A percentile compares a stretch with the other conserved stretches of the same genome.
These are phyloP conservation scores for Colletotrichum sp. DNA, from an alignment of 2,329 filamentous ascomycete species.

Conservation along the genomic window DNA sequence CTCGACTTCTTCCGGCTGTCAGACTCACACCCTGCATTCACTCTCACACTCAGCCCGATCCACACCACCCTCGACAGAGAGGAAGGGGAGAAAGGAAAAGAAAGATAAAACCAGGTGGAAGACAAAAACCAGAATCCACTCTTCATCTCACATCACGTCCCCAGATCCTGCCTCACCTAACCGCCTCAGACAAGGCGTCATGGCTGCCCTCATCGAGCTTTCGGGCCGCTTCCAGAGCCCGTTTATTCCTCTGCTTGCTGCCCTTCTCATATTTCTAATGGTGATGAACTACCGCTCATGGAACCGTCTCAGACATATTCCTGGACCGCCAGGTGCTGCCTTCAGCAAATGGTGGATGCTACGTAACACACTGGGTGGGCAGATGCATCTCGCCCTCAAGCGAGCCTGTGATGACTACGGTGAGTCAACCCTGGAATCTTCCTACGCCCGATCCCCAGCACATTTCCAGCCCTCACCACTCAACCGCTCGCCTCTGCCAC, in stretches of 20 bases:
- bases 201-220: not conserved
- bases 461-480: not conserved
- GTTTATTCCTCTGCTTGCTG: not conserved
- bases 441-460: not conserved
- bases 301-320: constrained; percentile 38
- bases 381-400: constrained; percentile 25
- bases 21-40: not conserved
- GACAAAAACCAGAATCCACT: not conserved
- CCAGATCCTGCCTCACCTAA: not conserved
- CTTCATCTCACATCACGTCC: not conserved
- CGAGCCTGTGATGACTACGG: constrained; percentile 23
- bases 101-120: not conserved
- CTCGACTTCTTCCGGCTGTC: constrained; percentile 8
- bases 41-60: not conserved
- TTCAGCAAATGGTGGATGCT: constrained; percentile 39
- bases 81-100: not conserved
- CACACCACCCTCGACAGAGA: not conserved
- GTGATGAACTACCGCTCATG: constrained; percentile 26
- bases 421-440: not conserved
- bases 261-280: constrained; percentile 9
- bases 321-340: constrained; percentile 36
- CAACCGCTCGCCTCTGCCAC: not conserved
- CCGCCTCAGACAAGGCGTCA: not conserved
- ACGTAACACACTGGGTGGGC: constrained; percentile 25
- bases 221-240: not conserved